These are phyloP conservation scores for Fomitopsis schrenkii DNA, from an alignment of 1,284 basidiomycete genomes.

Conservation along the genomic window DNA sequence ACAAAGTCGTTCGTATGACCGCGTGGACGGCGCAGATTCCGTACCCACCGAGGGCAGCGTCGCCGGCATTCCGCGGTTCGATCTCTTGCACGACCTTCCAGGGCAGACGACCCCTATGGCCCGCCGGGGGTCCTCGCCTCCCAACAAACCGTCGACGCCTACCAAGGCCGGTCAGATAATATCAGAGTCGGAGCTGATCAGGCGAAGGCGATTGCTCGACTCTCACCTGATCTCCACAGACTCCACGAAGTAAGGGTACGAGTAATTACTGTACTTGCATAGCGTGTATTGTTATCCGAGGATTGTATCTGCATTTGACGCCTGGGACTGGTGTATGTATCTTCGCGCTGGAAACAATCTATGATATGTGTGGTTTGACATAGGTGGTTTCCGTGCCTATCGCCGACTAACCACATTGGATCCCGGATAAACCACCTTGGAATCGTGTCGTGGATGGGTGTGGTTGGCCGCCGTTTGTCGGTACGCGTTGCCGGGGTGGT, in stretches of 20 bases:
- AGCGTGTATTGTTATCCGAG: background rate
- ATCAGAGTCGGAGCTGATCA: constrained; percentile 75
- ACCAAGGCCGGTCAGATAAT: constrained; percentile 63
- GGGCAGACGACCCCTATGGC: background rate
- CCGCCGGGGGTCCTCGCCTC: constrained; percentile 2
- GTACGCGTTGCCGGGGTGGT: background rate
- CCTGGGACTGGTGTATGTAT: background rate
- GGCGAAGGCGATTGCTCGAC: constrained; percentile 67
- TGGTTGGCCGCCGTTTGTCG: background rate
- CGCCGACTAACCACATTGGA: background rate
- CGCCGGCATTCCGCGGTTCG: constrained; percentile 6
- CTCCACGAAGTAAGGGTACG: constrained; percentile 6
- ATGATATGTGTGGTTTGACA: background rate
- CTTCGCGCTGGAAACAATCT: background rate
- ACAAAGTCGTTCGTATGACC: background rate
- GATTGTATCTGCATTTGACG: background rate
- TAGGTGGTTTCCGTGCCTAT: background rate
- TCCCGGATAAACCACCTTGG: background rate
- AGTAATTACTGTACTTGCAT: background rate
- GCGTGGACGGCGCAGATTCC: background rate
- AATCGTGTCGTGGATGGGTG: background rate
- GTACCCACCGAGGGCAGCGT: background rate
- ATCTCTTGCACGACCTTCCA: constrained; percentile 11
- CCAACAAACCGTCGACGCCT: constrained; percentile 16
- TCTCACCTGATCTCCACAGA: constrained; percentile 44